Conservation (phyloP, 75 land plant species). For the Sequoia sempervirens region DNA sequence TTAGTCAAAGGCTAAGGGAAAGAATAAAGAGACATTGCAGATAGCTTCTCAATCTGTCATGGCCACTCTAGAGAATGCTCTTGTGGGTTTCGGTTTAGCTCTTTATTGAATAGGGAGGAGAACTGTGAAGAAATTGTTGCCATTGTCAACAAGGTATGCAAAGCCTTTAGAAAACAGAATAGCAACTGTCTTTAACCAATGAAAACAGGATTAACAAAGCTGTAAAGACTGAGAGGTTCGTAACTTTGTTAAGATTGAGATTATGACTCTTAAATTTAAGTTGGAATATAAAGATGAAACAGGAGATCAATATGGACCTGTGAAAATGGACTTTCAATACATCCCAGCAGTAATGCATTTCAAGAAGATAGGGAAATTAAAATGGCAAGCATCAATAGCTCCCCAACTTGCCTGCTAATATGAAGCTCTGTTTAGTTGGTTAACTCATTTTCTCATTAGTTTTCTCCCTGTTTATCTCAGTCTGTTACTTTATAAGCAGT, state of each 20-base stretch:
- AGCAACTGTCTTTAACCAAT: background rate
- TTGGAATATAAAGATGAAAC: background rate
- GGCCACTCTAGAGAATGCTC: background rate
- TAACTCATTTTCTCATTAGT: background rate
- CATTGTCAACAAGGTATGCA: background rate
- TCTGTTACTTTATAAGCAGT: background rate
- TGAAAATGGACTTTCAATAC: background rate
- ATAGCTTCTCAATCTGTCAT: background rate
- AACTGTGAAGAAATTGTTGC: background rate
- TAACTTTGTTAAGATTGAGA: background rate
- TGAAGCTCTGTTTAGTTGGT: background rate
- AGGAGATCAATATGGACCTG: background rate
- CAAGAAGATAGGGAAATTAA: background rate
- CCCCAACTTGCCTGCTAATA: background rate
- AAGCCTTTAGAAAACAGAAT: background rate
- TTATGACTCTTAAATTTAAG: background rate
- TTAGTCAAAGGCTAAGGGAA: background rate
- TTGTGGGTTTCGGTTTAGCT: background rate
- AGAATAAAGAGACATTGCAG: background rate
- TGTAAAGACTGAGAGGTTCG: background rate
- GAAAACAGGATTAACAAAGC: background rate
- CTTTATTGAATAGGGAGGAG: background rate
- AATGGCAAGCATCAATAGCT: background rate
- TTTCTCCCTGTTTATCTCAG: background rate
- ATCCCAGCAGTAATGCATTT: background rate